These are phyloP conservation scores for Claviceps sp. DNA, from an alignment of 2,329 filamentous ascomycete genomes.

Conservation along the genomic window DNA sequence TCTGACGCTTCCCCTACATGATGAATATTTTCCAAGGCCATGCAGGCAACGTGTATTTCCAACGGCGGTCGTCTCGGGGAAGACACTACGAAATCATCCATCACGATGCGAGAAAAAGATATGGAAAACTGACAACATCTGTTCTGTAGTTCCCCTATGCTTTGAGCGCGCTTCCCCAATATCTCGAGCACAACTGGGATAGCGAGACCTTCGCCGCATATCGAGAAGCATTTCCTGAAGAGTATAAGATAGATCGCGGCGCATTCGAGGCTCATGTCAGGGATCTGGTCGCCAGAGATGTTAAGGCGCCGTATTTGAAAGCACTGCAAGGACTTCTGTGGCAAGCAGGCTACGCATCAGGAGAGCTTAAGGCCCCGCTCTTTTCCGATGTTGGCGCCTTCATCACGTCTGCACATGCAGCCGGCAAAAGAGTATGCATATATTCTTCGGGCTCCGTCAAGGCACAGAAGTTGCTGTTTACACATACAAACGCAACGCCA, in stretches of 20 bases:
- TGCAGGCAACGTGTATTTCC: background rate
- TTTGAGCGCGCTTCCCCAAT: slow-evolving; percentile 48
- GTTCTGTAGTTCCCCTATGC: slow-evolving; percentile 60
- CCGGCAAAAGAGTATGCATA: slow-evolving; percentile 51
- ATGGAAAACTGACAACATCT: background rate
- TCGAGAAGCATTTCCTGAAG: slow-evolving; percentile 55
- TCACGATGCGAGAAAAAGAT: background rate
- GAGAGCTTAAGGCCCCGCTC: slow-evolving; percentile 56
- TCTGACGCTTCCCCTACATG: background rate
- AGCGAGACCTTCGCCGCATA: slow-evolving; percentile 50
- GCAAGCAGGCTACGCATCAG: slow-evolving; percentile 58
- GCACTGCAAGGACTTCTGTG: slow-evolving; percentile 69
- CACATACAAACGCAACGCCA: slow-evolving; percentile 45
- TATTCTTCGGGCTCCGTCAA: slow-evolving; percentile 72
- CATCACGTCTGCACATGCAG: slow-evolving; percentile 43
- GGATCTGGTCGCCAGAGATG: slow-evolving; percentile 57
- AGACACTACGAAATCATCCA: background rate
- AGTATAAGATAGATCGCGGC: slow-evolving; percentile 43
- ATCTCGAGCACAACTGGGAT: slow-evolving; percentile 55
- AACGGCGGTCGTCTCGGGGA: background rate
- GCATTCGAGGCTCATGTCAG: slow-evolving; percentile 53
- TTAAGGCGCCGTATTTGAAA: slow-evolving; percentile 68
- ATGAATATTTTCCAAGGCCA: background rate
- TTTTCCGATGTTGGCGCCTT: slow-evolving; percentile 61
- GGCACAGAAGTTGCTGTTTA: slow-evolving; percentile 70